phyloP scores from a whole-genome alignment of 208 protist genomes.

The Acanthamoeba royreba region DNA sequence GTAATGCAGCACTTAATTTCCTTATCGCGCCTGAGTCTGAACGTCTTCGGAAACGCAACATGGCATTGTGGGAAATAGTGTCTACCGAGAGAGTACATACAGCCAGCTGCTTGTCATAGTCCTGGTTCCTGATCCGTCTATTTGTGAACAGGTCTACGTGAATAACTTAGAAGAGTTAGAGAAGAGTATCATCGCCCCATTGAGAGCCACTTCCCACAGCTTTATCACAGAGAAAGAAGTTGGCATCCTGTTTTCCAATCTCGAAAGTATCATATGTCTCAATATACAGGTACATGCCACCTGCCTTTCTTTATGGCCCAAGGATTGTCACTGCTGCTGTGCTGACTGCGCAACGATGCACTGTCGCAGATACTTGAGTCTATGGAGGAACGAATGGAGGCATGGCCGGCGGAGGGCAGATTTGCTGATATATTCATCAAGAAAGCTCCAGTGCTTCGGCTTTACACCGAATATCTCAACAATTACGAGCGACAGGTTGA shows the following conservation, averaged over 20 bases:
- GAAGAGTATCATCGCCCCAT: neutral
- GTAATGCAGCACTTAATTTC: neutral
- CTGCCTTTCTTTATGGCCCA: neutral
- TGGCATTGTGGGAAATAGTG: constrained; percentile 2
- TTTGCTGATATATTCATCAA: constrained; percentile 21
- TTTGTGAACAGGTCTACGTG: neutral
- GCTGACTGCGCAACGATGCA: neutral
- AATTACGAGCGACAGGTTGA: constrained; percentile 1
- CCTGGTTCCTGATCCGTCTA: neutral
- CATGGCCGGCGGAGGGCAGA: neutral
- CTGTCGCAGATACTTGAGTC: neutral
- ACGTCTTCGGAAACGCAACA: neutral
- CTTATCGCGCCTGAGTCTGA: neutral
- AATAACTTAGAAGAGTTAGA: neutral
- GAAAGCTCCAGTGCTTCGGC: neutral
- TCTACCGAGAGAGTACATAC: neutral
- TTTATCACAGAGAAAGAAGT: neutral
- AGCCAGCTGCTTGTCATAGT: neutral
- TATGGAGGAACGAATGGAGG: neutral
- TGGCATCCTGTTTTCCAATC: neutral
- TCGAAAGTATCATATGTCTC: neutral
- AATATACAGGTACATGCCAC: neutral
- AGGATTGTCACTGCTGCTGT: neutral
- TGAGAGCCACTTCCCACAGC: neutral
- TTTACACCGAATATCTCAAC: constrained; percentile 31